A percentile compares a stretch with the other conserved stretches of the same genome.
Evolutionary conservation across 2,329 filamentous ascomycete genomes (phyloP).

Genomic region (Colletotrichum sp.): DNA sequence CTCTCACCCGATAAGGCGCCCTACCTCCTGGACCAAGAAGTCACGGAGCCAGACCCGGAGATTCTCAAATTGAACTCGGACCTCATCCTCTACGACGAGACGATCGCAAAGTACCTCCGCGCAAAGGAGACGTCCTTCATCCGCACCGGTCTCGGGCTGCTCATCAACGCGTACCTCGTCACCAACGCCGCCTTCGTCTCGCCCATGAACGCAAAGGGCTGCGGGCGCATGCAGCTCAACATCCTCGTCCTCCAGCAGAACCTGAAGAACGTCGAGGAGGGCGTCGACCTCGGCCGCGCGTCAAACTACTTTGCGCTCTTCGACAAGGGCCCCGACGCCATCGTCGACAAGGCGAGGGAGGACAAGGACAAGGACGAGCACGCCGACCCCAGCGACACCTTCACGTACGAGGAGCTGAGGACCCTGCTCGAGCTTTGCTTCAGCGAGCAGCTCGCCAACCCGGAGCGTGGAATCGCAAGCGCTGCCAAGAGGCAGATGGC

Average conservation of each 20-base stretch:
- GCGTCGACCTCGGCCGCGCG: conserved; percentile 67
- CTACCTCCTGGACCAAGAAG: conserved; percentile 72
- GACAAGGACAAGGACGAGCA: conserved; percentile 58
- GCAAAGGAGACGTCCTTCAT: conserved; percentile 76
- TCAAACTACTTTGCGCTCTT: conserved; percentile 75
- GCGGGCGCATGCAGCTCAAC: conserved; percentile 89
- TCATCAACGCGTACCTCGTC: conserved; percentile 83
- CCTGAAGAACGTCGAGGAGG: conserved; percentile 86
- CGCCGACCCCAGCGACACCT: conserved; percentile 42
- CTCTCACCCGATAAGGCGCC: conserved; percentile 65
- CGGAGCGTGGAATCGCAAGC: conserved; percentile 70
- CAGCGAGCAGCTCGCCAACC: conserved; percentile 69
- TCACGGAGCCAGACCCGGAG: conserved; percentile 77
- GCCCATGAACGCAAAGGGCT: conserved; percentile 84
- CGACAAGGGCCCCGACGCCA: conserved; percentile 66
- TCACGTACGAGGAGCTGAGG: conserved; percentile 71
- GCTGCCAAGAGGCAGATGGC: conserved; percentile 73
- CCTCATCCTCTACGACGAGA: conserved; percentile 87
- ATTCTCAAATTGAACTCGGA: conserved; percentile 85
- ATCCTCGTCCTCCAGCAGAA: conserved; percentile 96
- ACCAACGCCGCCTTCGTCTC: conserved; percentile 72
- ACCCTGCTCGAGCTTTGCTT: conserved; percentile 70
- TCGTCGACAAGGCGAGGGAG: conserved; percentile 66
- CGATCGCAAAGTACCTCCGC: conserved; percentile 74
- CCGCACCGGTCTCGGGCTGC: conserved; percentile 73